Percentiles rank a stretch among this genome's conserved stretches.
phyloP scores from a whole-genome alignment of 768 basidiomycete species.

The Russula virescens region DNA sequence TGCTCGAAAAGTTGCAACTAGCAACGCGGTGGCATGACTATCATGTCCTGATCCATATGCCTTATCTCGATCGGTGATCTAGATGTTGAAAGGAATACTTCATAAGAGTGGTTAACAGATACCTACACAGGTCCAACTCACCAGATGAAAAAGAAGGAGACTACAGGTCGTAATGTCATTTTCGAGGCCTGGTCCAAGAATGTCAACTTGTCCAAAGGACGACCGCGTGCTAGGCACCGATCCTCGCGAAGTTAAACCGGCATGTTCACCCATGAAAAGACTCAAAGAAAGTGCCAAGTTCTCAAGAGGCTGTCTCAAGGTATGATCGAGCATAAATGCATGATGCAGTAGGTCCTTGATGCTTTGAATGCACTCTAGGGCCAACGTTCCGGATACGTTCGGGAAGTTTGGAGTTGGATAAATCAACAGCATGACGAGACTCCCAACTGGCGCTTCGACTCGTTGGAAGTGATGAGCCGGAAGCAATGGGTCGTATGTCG shows the following conservation, averaged over 20 bases:
- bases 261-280: conserved; percentile 20
- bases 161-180: conserved; percentile 19
- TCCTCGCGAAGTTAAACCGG: conserved; percentile 14
- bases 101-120: not conserved
- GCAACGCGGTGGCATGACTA: conserved; percentile 44
- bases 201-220: conserved; percentile 22
- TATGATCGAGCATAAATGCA: conserved; percentile 15
- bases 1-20: conserved; percentile 55
- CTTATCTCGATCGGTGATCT: conserved; percentile 21
- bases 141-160: conserved; percentile 23
- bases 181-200: conserved; percentile 22
- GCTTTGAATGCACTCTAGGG: conserved; percentile 22
- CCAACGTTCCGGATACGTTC: conserved; percentile 14
- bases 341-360: conserved; percentile 22
- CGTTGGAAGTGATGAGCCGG: conserved; percentile 17
- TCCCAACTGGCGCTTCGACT: conserved; percentile 15
- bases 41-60: conserved; percentile 21
- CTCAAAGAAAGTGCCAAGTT: conserved; percentile 23
- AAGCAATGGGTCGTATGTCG: conserved; percentile 20
- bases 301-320: conserved; percentile 18
- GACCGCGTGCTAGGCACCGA: conserved; percentile 11
- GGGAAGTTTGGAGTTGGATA: conserved; percentile 16
- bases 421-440: conserved; percentile 14
- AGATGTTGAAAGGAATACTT: not conserved
- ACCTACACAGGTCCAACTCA: not conserved